Base-by-base conservation (phyloP, 768 basidiomycete species). In the Tulasnella sp. region DNA sequence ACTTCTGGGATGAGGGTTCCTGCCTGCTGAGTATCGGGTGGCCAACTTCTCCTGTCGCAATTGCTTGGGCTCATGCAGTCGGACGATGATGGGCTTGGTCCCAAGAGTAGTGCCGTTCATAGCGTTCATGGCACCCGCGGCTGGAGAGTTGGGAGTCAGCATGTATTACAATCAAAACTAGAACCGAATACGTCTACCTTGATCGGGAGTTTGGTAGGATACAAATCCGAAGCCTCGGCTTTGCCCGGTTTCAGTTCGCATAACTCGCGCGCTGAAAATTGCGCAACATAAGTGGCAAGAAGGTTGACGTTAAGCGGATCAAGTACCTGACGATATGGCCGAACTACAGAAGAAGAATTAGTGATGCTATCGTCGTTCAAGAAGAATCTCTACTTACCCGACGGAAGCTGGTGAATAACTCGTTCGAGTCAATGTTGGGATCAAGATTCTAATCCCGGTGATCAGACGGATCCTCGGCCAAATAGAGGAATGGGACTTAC, bases 221-320 rank as follows among this genome's bases (percentile, higher is more conserved):
- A 97, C 96, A 83, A 97, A 97, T 39, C 96, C 96, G 84, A 97
- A 97, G 14, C 95, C 93, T 82, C 94, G 91, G 85, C 93, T 92
- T 75, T 92, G 91, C 44, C 93, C 93, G 80, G 81, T 85, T 83
- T 96, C 95, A 82, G 94, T 94, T 34, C 93, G 90, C 96, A 97
- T 96, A 58, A 97, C 95, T 80, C 95, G 92, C 71, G 96, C 96
- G 86, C 94, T 95, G 77, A n/a, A 31, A 46, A 68, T 7, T 44
- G 74, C 62, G 78, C 38, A 80, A 77, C 18, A 39, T 36, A 19
- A 56, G 44, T 21, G n/a, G 14, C 21, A 38, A 3, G 40, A n/a
- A 76, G 34, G 27, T 27, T n/a, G 34, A 42, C 24, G 21, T 3
- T 18, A 12, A n/a, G 48, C 24, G 21, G 27, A 42, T 76, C 27